Evolutionary conservation across 257 asterid species (phyloP).

Genomic region (Knoxia roxburghii): DNA sequence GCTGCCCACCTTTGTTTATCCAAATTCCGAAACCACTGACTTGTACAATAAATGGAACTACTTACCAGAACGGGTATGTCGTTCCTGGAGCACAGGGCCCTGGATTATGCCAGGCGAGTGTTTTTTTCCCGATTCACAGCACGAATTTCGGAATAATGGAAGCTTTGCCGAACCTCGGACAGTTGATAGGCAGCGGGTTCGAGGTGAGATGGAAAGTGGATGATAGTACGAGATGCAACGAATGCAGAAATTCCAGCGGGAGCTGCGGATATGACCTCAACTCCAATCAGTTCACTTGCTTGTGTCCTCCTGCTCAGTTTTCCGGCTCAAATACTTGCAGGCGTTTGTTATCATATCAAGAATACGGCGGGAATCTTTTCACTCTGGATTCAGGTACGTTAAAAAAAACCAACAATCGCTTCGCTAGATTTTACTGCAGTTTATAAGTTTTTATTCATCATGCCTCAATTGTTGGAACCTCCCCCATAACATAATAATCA

Average conservation of each 20-base stretch:
- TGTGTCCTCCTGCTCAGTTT: conserved; percentile 31
- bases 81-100: conserved; percentile 29
- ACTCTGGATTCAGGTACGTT: conserved; percentile 13
- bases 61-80: conserved; percentile 23
- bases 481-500: too few species aligned
- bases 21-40: conserved; percentile 27
- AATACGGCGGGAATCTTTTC: background rate
- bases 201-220: conserved; percentile 38
- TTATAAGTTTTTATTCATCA: too few species aligned
- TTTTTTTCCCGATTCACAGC: conserved; percentile 36
- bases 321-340: conserved; percentile 11
- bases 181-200: conserved; percentile 35
- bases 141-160: conserved; percentile 12
- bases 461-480: too few species aligned
- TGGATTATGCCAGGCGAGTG: conserved; percentile 37
- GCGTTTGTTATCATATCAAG: background rate
- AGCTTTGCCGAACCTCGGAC: conserved; percentile 12
- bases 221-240: conserved; percentile 24
- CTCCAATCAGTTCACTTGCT: conserved; percentile 34
- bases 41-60: conserved; percentile 37
- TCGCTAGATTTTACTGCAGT: too few species aligned
- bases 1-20: conserved; percentile 32
- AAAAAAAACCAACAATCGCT: background rate
- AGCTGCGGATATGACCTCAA: conserved; percentile 37
- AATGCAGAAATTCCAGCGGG: conserved; percentile 46